Evolutionary conservation across 129 eudicot genomes (phyloP).

Genomic region (Helianthus annuus): DNA sequence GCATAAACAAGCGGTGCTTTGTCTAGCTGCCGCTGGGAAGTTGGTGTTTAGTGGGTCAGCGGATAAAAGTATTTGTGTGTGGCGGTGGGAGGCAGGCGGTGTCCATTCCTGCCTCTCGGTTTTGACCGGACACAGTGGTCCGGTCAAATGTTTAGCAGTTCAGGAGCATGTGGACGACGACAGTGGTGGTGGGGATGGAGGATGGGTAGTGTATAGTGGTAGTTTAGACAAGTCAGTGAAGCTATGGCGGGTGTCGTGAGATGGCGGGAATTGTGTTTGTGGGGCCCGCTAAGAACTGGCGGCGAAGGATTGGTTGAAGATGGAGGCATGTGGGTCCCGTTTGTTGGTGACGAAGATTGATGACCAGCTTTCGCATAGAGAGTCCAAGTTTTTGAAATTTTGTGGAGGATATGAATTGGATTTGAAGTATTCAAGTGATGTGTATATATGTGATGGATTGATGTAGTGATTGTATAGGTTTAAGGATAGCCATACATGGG

Average conservation of each 20-base stretch:
- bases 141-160: slow-evolving; percentile 65
- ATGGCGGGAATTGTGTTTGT: neutral
- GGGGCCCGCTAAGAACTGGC: no score
- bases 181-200: slow-evolving; percentile 43
- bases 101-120: slow-evolving; percentile 52
- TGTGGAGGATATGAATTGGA: neutral
- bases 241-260: slow-evolving; percentile 48
- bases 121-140: slow-evolving; percentile 61
- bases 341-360: slow-evolving; percentile 2
- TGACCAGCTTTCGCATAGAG: neutral
- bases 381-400: neutral
- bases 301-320: neutral
- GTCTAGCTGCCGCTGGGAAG: slow-evolving; percentile 58
- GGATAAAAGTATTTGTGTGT: slow-evolving; percentile 72
- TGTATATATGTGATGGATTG: neutral
- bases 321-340: neutral
- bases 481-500: neutral
- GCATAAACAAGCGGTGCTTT: slow-evolving; percentile 72
- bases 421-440: neutral
- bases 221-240: slow-evolving; percentile 64
- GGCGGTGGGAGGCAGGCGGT: slow-evolving; percentile 59
- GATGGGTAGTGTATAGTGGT: slow-evolving; percentile 30
- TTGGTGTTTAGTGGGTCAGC: slow-evolving; percentile 79
- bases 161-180: slow-evolving; percentile 26
- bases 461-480: neutral